Conservation (phyloP, 2,329 filamentous ascomycete genomes). For the Monosporascus sp. region DNA sequence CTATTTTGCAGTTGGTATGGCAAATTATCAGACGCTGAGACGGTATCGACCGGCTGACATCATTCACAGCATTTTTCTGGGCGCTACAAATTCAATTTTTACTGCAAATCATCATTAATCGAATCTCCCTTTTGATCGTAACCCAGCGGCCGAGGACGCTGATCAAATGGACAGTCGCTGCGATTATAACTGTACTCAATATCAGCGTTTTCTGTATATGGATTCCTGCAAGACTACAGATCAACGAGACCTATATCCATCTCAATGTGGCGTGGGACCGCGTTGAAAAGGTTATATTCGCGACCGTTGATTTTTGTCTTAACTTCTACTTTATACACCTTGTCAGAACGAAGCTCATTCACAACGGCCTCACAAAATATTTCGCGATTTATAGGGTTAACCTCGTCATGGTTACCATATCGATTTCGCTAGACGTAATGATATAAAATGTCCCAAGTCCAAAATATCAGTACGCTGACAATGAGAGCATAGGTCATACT, state of each 20-base stretch:
- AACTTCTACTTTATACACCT: conserved; percentile 43
- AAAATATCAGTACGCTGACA: too few relatives aligned
- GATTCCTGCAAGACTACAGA: conserved; percentile 42
- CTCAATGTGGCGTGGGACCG: conserved; percentile 47
- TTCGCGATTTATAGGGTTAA: conserved; percentile 40
- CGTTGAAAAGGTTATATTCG: conserved; percentile 42
- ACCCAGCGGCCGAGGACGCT: conserved; percentile 26
- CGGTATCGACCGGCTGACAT: background rate
- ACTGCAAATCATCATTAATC: conserved; percentile 48
- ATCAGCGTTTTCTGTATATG: conserved; percentile 46
- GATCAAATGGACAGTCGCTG: conserved; percentile 36
- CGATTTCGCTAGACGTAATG: conserved; percentile 37
- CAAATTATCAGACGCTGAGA: too few relatives aligned
- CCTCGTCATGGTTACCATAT: conserved; percentile 37
- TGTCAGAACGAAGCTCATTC: conserved; percentile 38
- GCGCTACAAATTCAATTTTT: conserved; percentile 38
- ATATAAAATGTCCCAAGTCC: background rate
- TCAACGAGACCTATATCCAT: conserved; percentile 30
- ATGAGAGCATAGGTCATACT: conserved; percentile 21
- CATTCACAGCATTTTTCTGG: conserved; percentile 22
- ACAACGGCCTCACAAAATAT: conserved; percentile 43
- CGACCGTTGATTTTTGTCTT: conserved; percentile 39
- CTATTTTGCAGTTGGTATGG: background rate
- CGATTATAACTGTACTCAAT: conserved; percentile 40
- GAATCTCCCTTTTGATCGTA: conserved; percentile 39